Base-by-base conservation (phyloP, 2,329 filamentous ascomycete genomes). In the Ciborinia camelliae region DNA sequence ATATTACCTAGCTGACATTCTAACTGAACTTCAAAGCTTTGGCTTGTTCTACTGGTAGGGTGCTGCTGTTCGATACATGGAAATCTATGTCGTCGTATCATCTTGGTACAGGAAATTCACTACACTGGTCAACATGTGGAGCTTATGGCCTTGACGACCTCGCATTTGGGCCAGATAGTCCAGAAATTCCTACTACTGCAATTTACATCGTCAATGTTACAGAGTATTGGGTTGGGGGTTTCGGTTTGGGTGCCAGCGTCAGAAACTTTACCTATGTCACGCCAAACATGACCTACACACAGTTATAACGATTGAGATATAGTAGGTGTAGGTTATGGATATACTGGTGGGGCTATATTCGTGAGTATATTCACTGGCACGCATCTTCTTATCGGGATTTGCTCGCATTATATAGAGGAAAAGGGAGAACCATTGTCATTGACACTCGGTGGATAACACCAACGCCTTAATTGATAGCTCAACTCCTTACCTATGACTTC, bases 301-400 rank as follows among this genome's bases (percentile, higher is more conserved):
- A 45, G 8, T 30, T 58, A 45, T 26, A 45, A 35, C 9, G 77
- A 89, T 60, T 83, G 90, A 51, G 82, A 86, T 72, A 76, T 81
- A 14, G 80, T 82, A 64, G 83, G 83, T 10, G 78, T 77, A 65
- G 90, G 87, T 50, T 92, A 90, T 73, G 89, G 87, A 60, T 92
- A 88, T 74, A 92, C 90, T 4, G 89, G 89, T 48, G 90, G 90
- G 20, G 88, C 88, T n/a, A 82, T 83, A 67, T 92, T 72, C 82
- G 87, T 87, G 78, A 74, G 83, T 76, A 30, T 48, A 32, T 30
- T 51, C 54, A 26, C 65, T 20, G n/a, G 23, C 1, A 2, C 15
- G 8, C 1, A 20, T 5, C 5, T 35, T 43, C 32, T 23, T 5
- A 23, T 26, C 43, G 9, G 9, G 28, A 41, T n/a, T 52, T 67